These are phyloP conservation scores for Eutrema japonicum DNA, from an alignment of 345 rosid species.

Conservation along the genomic window DNA sequence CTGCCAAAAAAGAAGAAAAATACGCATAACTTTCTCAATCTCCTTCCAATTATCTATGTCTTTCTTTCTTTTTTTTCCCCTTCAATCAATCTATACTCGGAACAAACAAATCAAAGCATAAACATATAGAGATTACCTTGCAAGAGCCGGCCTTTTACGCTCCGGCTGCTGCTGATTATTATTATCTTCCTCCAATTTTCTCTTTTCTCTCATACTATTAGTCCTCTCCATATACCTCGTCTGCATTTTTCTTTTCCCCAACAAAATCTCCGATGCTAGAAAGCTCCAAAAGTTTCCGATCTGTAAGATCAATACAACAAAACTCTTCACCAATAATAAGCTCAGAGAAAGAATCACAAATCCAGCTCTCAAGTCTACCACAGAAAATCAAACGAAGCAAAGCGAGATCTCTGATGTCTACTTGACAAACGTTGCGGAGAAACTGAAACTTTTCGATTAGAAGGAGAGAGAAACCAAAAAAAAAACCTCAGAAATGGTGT, in stretches of 20 bases:
- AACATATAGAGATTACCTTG: slow-evolving; percentile 55
- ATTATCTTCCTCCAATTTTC: slow-evolving; percentile 61
- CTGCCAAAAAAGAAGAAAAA: slow-evolving; percentile 47
- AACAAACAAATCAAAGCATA: neutral
- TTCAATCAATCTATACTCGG: neutral
- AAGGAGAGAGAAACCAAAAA: slow-evolving; percentile 14
- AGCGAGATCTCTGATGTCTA: neutral
- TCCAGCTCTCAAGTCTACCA: slow-evolving; percentile 6
- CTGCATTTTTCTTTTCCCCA: slow-evolving; percentile 51
- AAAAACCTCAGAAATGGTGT: slow-evolving; percentile 31
- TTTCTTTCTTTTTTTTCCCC: too few species aligned
- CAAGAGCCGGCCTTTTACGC: slow-evolving; percentile 88
- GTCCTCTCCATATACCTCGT: slow-evolving; percentile 84
- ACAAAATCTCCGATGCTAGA: neutral
- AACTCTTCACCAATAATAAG: slow-evolving; percentile 6
- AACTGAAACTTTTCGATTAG: slow-evolving; percentile 20
- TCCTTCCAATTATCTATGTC: too few species aligned
- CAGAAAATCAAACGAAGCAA: neutral
- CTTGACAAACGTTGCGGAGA: neutral
- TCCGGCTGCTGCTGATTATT: slow-evolving; percentile 60
- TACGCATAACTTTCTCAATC: neutral
- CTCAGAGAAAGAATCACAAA: slow-evolving; percentile 8
- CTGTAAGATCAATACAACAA: slow-evolving; percentile 32
- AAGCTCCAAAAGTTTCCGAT: slow-evolving; percentile 23
- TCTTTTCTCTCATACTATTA: slow-evolving; percentile 79